A percentile compares a stretch with the other conserved stretches of the same genome.
Evolutionary conservation across 495 filamentous ascomycete species (phyloP).

Genomic region (Penicillium odoratum): DNA sequence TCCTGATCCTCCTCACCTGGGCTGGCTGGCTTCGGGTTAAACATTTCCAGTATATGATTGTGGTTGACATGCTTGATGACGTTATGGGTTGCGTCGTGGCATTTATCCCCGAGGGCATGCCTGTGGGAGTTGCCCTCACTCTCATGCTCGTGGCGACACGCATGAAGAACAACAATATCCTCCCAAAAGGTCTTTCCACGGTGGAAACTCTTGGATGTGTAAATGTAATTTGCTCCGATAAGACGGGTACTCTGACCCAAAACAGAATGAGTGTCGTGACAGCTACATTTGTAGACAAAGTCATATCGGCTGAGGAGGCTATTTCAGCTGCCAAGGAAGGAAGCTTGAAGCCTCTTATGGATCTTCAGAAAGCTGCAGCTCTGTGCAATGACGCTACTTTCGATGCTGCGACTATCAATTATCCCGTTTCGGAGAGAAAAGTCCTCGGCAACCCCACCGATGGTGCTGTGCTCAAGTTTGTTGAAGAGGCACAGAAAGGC

Average conservation of each 20-base stretch:
- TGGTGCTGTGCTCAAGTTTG: conserved; percentile 65
- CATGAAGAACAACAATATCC: conserved; percentile 63
- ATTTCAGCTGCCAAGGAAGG: too few species aligned
- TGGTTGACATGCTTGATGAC: conserved; percentile 64
- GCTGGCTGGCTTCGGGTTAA: conserved; percentile 59
- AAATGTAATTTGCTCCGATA: conserved; percentile 70
- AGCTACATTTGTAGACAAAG: conserved; percentile 17
- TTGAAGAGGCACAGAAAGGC: conserved; percentile 51
- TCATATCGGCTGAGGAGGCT: too few species aligned
- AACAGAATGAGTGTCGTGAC: conserved; percentile 52
- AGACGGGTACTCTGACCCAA: conserved; percentile 70
- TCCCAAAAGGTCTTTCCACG: conserved; percentile 68
- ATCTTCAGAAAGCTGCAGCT: conserved; percentile 22
- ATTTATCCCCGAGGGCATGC: conserved; percentile 72
- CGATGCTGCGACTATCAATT: conserved; percentile 55
- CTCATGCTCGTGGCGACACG: conserved; percentile 60
- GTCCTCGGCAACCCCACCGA: conserved; percentile 75
- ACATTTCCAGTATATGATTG: conserved; percentile 65
- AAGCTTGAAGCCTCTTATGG: conserved; percentile 14
- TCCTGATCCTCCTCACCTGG: conserved; percentile 60
- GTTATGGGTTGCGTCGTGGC: conserved; percentile 69
- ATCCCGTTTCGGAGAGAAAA: conserved; percentile 54
- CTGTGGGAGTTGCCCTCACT: conserved; percentile 64
- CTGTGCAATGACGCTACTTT: conserved; percentile 73
- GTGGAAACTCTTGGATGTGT: conserved; percentile 74